These are phyloP conservation scores for Paramecium biaurelia DNA, from an alignment of 73 alveolate genomes.

Conservation along the genomic window DNA sequence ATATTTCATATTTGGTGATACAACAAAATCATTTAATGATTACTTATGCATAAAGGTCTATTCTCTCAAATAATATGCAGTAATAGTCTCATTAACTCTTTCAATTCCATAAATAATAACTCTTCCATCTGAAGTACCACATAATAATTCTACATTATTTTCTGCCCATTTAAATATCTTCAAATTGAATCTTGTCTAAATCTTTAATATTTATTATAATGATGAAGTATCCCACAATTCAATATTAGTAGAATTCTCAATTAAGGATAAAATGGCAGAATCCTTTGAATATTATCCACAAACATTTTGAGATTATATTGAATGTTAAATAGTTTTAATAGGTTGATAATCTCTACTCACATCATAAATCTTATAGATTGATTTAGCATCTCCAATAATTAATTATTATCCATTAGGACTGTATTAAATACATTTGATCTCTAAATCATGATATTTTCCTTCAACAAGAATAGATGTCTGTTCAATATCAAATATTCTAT, in stretches of 20 bases:
- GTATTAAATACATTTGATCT: conserved; percentile 62
- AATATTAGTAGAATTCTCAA: conserved; percentile 49
- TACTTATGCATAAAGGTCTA: conserved; percentile 38
- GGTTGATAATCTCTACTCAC: conserved; percentile 77
- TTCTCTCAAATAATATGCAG: conserved; percentile 54
- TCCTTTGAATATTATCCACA: conserved; percentile 58
- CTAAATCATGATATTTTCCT: conserved; percentile 71
- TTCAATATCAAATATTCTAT: conserved; percentile 84
- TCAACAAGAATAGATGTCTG: conserved; percentile 78
- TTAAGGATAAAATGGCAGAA: conserved; percentile 29
- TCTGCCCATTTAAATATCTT: conserved; percentile 52
- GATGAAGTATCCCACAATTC: conserved; percentile 54
- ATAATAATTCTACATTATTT: conserved; percentile 47
- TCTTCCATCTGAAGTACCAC: conserved; percentile 42
- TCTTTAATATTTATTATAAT: conserved; percentile 30
- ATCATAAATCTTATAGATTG: conserved; percentile 73
- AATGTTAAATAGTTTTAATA: conserved; percentile 73
- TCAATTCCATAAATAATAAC: conserved; percentile 55
- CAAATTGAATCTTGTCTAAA: not conserved
- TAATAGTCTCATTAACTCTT: conserved; percentile 43
- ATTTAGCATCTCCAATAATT: conserved; percentile 71
- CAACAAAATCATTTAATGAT: conserved; percentile 46
- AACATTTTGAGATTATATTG: conserved; percentile 56
- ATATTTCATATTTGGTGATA: conserved; percentile 55
- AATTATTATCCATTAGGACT: conserved; percentile 70